These are phyloP conservation scores for Colletotrichum simmondsii DNA, from an alignment of 2,329 filamentous ascomycete genomes.

Conservation along the genomic window DNA sequence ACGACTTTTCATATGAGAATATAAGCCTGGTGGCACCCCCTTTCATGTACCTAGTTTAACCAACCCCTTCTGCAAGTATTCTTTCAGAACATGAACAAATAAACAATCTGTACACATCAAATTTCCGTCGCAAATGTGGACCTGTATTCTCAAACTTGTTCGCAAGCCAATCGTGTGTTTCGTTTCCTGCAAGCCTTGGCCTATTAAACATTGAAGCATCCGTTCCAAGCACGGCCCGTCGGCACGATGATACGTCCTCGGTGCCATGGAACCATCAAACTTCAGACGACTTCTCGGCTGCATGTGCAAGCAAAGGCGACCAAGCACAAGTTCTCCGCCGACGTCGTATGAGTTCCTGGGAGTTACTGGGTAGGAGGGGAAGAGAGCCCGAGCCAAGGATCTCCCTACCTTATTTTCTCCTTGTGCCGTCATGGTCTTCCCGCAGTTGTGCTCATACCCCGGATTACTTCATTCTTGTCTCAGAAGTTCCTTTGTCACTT, in stretches of 20 bases:
- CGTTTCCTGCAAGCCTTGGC: neutral
- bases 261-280: neutral
- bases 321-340: neutral
- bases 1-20: no score
- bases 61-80: neutral
- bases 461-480: conserved; percentile 1
- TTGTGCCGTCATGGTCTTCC: neutral
- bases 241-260: conserved; percentile 10
- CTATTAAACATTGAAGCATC: neutral
- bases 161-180: neutral
- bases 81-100: neutral
- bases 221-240: neutral
- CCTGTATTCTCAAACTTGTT: no score
- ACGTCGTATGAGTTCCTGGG: neutral
- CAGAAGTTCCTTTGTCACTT: neutral
- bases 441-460: neutral
- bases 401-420: neutral
- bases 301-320: neutral
- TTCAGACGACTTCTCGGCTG: conserved; percentile 22
- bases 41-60: neutral
- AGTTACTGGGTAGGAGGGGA: neutral
- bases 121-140: neutral
- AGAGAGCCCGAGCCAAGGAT: neutral
- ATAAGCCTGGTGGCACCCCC: neutral
- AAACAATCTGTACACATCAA: neutral